A percentile compares a stretch with the other conserved stretches of the same genome.
phyloP scores from a whole-genome alignment of 352 stramenopile genomes.

The Phytophthora multivora region DNA sequence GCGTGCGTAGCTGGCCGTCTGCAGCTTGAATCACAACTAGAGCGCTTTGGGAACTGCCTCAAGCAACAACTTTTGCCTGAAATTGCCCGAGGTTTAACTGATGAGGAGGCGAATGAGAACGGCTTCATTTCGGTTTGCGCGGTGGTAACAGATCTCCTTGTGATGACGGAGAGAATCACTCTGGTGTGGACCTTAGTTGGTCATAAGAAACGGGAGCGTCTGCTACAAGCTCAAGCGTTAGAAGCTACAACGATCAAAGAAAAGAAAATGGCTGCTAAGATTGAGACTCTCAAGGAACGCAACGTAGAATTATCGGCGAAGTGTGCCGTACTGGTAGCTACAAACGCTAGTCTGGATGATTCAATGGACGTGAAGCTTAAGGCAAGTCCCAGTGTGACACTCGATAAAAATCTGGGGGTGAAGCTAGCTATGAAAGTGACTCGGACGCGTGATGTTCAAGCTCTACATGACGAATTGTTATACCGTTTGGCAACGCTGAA shows the following conservation, averaged over 20 bases:
- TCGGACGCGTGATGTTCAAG: conserved; percentile 11
- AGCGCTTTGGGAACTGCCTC: conserved; percentile 45
- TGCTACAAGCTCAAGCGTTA: conserved; percentile 28
- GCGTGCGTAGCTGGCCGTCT: conserved; percentile 26
- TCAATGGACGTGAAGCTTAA: background rate
- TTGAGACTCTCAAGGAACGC: conserved; percentile 16
- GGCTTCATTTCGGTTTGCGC: conserved; percentile 2
- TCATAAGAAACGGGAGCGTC: conserved; percentile 48
- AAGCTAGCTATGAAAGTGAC: conserved; percentile 16
- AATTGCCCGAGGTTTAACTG: background rate
- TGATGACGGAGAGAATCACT: conserved; percentile 52
- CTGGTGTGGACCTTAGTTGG: conserved; percentile 52
- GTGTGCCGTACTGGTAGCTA: conserved; percentile 5
- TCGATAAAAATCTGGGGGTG: background rate
- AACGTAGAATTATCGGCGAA: conserved; percentile 17
- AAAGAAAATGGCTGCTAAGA: conserved; percentile 6
- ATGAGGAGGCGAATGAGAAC: background rate
- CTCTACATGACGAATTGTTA: conserved; percentile 22
- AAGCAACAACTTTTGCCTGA: conserved; percentile 25
- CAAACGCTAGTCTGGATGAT: background rate
- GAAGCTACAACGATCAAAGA: conserved; percentile 16
- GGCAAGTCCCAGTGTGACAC: background rate
- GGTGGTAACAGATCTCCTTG: conserved; percentile 45
- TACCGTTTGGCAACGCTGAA: background rate
- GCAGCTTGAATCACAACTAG: conserved; percentile 49